Evolutionary conservation across 2,329 filamentous ascomycete species (phyloP), one percentile per base, ranked within the genome.

Genomic region (Colletotrichum sp.): DNA sequence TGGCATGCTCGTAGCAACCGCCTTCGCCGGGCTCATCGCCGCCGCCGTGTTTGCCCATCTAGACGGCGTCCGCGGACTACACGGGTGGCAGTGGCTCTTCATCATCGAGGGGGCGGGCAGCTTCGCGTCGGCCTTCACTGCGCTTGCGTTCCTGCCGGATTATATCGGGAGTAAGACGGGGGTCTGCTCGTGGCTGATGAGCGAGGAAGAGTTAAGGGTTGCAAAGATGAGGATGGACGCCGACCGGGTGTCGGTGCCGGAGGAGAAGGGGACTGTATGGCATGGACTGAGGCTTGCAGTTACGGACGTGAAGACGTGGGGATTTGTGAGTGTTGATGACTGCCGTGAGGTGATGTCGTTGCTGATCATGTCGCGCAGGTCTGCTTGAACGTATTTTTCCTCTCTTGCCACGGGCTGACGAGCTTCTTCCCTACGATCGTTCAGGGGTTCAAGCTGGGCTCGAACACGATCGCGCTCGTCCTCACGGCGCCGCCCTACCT

Each of bases 51-150:
- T 88, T 30, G 79, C 77, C 8, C 80, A 79, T 3, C 80, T 83
- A 18, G 87, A 92, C 71, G 87, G 90, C n/a, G 84, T 87, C 0
- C 83, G 84, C 4, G 92, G 90, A 2, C 84, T 93, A 3, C 82
- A 87, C 3, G 92, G 92, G 4, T 95, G 93, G 93, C 87, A 91
- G 12, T 93, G 90, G 89, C 88, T 94, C 28, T 95, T 95, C 82
- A 91, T 94, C 62, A 89, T 93, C 15, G 92, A 95, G 79, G 93
- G 93, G 10, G 85, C 87, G 5, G 85, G 78, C 6, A 82, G 80
- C 27, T 76, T 80, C 22, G 72, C 74, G 34, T 70, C 79, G 18
- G 78, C 78, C 2, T 69, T 79, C 25, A n/a, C 75, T 15, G 78
- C 79, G 48, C 62, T 75, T 12, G 78, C 79, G 22, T 71, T 81